Percentiles rank a stretch among this genome's conserved stretches.
These are phyloP conservation scores for Penicillium paxilli DNA, from an alignment of 495 filamentous ascomycete species.

Conservation along the genomic window DNA sequence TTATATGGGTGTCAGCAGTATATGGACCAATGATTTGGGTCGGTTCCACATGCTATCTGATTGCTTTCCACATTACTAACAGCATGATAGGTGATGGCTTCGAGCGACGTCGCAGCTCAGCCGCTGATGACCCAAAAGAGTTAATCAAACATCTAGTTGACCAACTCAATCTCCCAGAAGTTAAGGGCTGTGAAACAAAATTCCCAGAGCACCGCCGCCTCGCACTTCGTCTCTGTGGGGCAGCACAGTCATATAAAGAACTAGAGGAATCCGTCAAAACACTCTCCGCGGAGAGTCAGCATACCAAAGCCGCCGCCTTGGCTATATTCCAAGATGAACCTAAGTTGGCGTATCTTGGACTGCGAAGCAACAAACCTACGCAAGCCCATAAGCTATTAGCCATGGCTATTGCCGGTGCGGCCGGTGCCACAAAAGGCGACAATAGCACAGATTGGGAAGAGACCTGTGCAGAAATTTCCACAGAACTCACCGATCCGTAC, in stretches of 20 bases:
- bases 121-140: constrained; percentile 31
- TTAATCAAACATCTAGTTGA: constrained; percentile 53
- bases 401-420: constrained; percentile 56
- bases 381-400: constrained; percentile 52
- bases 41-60: constrained; percentile 8
- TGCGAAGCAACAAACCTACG: constrained; percentile 43
- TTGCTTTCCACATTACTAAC: constrained; percentile 6
- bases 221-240: constrained; percentile 76
- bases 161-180: constrained; percentile 46
- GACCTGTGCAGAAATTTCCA: constrained; percentile 59
- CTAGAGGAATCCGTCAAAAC: constrained; percentile 62
- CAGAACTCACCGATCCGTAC: constrained; percentile 76
- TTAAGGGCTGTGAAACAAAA: constrained; percentile 55
- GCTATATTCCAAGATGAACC: constrained; percentile 74
- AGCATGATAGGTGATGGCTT: constrained; percentile 35
- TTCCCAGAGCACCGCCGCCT: constrained; percentile 74
- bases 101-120: constrained; percentile 31
- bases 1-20: constrained; percentile 76
- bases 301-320: constrained; percentile 79
- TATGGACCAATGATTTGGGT: constrained; percentile 81
- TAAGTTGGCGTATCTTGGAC: constrained; percentile 49
- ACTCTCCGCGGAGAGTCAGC: constrained; percentile 58
- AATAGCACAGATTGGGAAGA: constrained; percentile 57
- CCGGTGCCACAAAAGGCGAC: constrained; percentile 53
- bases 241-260: constrained; percentile 61